These are phyloP conservation scores for Lipomyces lipofer DNA, from an alignment of 805 yeast species.

Conservation along the genomic window DNA sequence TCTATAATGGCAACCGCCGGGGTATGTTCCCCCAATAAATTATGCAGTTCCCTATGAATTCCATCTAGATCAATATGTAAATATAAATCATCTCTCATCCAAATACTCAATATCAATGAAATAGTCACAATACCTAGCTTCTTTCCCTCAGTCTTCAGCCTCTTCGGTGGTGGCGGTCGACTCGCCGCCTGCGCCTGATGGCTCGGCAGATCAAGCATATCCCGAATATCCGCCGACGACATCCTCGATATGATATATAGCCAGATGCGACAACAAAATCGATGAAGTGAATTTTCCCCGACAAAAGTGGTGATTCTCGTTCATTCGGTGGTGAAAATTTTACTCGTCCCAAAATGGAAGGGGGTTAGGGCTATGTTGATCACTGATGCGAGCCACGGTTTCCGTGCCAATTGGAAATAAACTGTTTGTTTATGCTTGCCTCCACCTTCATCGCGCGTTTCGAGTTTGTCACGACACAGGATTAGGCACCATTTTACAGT, in stretches of 20 bases:
- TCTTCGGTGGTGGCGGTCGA: slow-evolving; percentile 32
- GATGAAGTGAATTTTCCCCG: too few species aligned
- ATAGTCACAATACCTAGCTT: slow-evolving; percentile 17
- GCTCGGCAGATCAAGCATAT: slow-evolving; percentile 37
- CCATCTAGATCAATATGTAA: slow-evolving; percentile 47
- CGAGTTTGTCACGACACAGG: too few species aligned
- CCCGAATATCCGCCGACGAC: slow-evolving; percentile 40
- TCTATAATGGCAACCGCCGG: slow-evolving; percentile 73
- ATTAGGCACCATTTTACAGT: too few species aligned
- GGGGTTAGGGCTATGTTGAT: not conserved
- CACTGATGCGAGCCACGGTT: not conserved
- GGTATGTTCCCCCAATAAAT: slow-evolving; percentile 84
- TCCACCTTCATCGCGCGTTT: not conserved
- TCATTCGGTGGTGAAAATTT: slow-evolving; percentile 37
- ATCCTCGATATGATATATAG: slow-evolving; percentile 36
- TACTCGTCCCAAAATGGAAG: slow-evolving; percentile 13
- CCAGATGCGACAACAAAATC: too few species aligned
- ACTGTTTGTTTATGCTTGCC: not conserved
- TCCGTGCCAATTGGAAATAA: not conserved
- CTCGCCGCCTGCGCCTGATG: slow-evolving; percentile 17
- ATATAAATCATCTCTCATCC: not conserved
- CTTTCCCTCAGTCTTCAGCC: slow-evolving; percentile 38
- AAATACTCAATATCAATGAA: too few species aligned
- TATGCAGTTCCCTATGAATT: slow-evolving; percentile 86
- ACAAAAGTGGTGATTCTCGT: slow-evolving; percentile 31